Percentiles rank a stretch among this genome's conserved stretches.
phyloP scores from a whole-genome alignment of 441 rosid species.

The Melianthus villosus region DNA sequence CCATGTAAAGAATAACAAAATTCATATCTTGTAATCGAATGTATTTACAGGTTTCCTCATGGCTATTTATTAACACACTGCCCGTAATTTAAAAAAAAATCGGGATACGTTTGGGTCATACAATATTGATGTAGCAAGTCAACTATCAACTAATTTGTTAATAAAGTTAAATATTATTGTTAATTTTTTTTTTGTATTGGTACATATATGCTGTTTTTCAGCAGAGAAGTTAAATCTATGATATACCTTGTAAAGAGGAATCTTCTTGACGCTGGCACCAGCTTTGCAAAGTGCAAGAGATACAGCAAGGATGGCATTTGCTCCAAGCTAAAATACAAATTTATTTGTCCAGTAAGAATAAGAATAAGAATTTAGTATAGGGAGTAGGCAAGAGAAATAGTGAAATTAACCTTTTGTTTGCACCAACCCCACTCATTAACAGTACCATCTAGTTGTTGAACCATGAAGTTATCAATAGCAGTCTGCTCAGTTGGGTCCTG shows the following conservation, averaged over 20 bases:
- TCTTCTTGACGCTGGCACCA: conserved; percentile 22
- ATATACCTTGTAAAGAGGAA: conserved; percentile 27
- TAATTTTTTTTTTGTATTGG: background rate
- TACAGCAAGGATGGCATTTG: conserved; percentile 29
- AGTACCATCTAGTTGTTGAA: conserved; percentile 88
- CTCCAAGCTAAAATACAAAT: conserved; percentile 88
- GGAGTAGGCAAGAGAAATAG: background rate
- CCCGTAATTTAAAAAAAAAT: too few relatives aligned
- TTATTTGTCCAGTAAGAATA: too few relatives aligned
- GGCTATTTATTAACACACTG: too few relatives aligned
- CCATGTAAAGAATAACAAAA: too few relatives aligned
- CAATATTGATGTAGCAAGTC: too few relatives aligned
- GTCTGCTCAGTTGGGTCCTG: conserved; percentile 86
- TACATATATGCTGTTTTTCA: background rate
- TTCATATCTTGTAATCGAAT: too few relatives aligned
- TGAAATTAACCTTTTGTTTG: conserved; percentile 63
- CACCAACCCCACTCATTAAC: conserved; percentile 99
- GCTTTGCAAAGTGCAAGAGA: conserved; percentile 35
- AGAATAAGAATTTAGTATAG: too few relatives aligned
- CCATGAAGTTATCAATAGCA: conserved; percentile 74
- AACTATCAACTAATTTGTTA: too few relatives aligned
- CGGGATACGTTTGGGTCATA: too few relatives aligned
- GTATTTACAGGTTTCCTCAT: too few relatives aligned
- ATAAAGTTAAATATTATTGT: too few relatives aligned
- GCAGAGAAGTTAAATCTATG: background rate